These are phyloP conservation scores for Diospyros kaki DNA, from an alignment of 148 eudicot genomes.

Conservation along the genomic window DNA sequence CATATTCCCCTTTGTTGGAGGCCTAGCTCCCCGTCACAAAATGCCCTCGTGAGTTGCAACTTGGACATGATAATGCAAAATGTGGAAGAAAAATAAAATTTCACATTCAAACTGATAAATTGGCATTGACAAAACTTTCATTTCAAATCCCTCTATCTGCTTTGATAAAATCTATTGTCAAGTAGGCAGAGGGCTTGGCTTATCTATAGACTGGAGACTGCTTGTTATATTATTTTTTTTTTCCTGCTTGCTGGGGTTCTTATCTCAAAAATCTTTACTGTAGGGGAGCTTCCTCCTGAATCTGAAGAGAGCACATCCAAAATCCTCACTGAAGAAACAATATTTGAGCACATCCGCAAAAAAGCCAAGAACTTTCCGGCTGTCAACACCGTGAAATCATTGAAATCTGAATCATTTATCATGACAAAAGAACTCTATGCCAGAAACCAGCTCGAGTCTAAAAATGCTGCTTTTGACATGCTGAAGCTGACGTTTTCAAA, in stretches of 20 bases:
- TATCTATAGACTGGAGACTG: constrained; percentile 7
- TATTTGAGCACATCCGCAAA: constrained; percentile 49
- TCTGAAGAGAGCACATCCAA: constrained; percentile 30
- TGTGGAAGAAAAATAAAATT: constrained; percentile 12
- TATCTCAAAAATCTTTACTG: constrained; percentile 2
- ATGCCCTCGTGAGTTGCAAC: constrained; percentile 43
- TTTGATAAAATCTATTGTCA: constrained; percentile 17
- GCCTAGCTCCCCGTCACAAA: constrained; percentile 40
- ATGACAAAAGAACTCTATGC: constrained; percentile 12
- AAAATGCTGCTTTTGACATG: constrained; percentile 9
- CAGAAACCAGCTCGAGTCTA: constrained; percentile 10
- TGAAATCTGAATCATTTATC: constrained; percentile 14
- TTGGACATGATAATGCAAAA: constrained; percentile 22
- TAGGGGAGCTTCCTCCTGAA: constrained; percentile 31
- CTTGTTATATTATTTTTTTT: not conserved
- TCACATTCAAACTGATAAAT: not conserved
- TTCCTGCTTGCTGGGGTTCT: constrained; percentile 4
- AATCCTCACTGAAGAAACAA: constrained; percentile 29
- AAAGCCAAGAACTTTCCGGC: constrained; percentile 49
- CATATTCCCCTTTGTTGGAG: constrained; percentile 44
- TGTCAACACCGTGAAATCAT: constrained; percentile 29
- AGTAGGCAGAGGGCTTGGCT: constrained; percentile 25
- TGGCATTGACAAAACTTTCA: constrained; percentile 15
- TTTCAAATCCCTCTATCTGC: constrained; percentile 11
- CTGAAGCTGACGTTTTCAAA: constrained; percentile 7